phyloP scores from a whole-genome alignment of 129 eudicot species.

The Flaveria linearis region DNA sequence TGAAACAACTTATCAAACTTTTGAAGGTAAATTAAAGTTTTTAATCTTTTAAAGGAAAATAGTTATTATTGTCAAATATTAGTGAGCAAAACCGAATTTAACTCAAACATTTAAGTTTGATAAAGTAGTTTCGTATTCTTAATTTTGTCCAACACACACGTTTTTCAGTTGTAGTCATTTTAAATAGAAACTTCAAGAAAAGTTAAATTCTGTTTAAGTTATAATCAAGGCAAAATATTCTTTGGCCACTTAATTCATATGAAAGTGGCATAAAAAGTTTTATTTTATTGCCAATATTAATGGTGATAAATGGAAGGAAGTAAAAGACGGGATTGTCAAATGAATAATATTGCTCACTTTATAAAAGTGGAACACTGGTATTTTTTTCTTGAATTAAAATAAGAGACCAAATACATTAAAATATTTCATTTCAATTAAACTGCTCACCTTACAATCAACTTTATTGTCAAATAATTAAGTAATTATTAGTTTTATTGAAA shows the following conservation, averaged over 20 bases:
- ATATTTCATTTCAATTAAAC: neutral
- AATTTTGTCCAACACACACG: too few relatives aligned
- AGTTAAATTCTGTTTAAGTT: neutral
- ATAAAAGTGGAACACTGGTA: neutral
- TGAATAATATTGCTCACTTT: constrained; percentile 12
- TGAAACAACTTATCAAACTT: too few relatives aligned
- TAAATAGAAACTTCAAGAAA: neutral
- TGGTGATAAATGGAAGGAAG: neutral
- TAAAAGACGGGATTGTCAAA: neutral
- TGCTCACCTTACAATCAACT: constrained; percentile 10
- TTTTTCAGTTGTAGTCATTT: neutral
- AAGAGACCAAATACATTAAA: neutral
- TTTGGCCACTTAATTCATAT: neutral
- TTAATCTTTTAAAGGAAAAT: too few relatives aligned
- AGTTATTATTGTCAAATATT: too few relatives aligned
- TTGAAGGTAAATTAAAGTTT: too few relatives aligned
- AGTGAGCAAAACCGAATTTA: too few relatives aligned
- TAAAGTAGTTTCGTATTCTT: neutral
- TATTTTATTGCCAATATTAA: neutral
- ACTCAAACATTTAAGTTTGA: neutral
- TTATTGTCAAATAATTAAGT: constrained; percentile 10
- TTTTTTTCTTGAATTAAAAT: constrained; percentile 2
- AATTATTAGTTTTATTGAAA: neutral
- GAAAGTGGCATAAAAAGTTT: neutral
- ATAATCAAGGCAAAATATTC: neutral